These are phyloP conservation scores for Trichophyton simii DNA, from an alignment of 2,329 filamentous ascomycete species.

Conservation along the genomic window DNA sequence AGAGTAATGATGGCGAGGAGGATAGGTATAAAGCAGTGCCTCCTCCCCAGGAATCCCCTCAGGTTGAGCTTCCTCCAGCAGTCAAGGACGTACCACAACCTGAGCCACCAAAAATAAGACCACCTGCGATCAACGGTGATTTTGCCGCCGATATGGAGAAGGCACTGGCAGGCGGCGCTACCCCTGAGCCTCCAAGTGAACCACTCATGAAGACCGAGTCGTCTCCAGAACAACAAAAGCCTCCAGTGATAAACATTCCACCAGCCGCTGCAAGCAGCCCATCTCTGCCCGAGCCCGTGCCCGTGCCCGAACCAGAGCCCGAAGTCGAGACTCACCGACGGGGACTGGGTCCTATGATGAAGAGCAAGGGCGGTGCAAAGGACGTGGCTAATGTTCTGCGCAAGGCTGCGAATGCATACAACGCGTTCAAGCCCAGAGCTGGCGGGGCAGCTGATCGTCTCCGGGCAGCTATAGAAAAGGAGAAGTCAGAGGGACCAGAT, in stretches of 20 bases:
- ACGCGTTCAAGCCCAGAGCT: slow-evolving; percentile 72
- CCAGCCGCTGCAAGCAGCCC: background rate
- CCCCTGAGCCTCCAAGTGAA: background rate
- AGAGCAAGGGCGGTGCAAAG: slow-evolving; percentile 54
- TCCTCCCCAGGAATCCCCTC: background rate
- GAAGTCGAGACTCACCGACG: slow-evolving; percentile 49
- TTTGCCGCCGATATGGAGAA: background rate
- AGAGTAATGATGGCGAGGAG: background rate
- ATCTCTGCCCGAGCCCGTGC: background rate
- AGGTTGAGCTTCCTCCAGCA: background rate
- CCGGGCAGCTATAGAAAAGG: slow-evolving; percentile 46
- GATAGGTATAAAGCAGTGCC: background rate
- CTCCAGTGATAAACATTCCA: background rate
- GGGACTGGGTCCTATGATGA: slow-evolving; percentile 82
- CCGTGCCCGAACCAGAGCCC: background rate
- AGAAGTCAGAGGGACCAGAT: slow-evolving; percentile 57
- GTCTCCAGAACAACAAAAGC: background rate
- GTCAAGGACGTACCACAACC: background rate
- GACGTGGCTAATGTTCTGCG: slow-evolving; percentile 65
- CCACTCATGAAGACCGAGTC: background rate
- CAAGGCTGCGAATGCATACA: slow-evolving; percentile 61
- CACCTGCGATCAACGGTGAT: background rate
- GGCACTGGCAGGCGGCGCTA: background rate
- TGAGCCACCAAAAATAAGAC: slow-evolving; percentile 4
- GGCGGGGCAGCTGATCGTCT: slow-evolving; percentile 77